phyloP scores from a whole-genome alignment of 176 grass and related monocot genomes.

The Paspalum vaginatum region DNA sequence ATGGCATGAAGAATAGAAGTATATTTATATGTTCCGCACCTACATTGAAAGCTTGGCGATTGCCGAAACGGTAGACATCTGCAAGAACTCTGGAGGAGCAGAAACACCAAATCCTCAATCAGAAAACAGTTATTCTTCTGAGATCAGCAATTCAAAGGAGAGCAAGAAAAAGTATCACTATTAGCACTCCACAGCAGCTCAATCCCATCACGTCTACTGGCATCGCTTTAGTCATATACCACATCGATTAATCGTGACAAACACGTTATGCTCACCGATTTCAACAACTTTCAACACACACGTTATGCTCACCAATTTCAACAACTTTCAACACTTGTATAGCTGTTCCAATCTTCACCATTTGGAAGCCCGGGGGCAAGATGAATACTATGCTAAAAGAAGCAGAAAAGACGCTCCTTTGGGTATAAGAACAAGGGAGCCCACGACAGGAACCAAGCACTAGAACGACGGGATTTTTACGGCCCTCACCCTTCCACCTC shows the following conservation, averaged over 20 bases:
- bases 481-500: conserved; percentile 64
- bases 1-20: conserved; percentile 3
- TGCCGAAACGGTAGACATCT: conserved; percentile 79
- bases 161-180: too few species aligned
- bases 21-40: conserved; percentile 59
- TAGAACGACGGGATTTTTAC: not conserved
- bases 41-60: conserved; percentile 90
- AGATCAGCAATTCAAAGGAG: not conserved
- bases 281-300: not conserved
- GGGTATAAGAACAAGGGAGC: not conserved
- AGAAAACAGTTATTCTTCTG: not conserved
- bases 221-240: too few species aligned
- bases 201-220: too few species aligned
- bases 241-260: not conserved
- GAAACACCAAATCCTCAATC: not conserved
- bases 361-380: not conserved
- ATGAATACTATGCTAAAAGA: too few species aligned
- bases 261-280: not conserved
- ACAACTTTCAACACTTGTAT: not conserved
- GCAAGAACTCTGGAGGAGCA: conserved; percentile 77
- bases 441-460: not conserved
- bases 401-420: not conserved
- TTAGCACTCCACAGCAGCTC: not conserved
- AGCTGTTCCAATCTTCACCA: not conserved
- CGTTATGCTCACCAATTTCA: not conserved